Base-by-base conservation (phyloP, 1,284 basidiomycete genomes). In the Boletellus dicymbophilus region DNA sequence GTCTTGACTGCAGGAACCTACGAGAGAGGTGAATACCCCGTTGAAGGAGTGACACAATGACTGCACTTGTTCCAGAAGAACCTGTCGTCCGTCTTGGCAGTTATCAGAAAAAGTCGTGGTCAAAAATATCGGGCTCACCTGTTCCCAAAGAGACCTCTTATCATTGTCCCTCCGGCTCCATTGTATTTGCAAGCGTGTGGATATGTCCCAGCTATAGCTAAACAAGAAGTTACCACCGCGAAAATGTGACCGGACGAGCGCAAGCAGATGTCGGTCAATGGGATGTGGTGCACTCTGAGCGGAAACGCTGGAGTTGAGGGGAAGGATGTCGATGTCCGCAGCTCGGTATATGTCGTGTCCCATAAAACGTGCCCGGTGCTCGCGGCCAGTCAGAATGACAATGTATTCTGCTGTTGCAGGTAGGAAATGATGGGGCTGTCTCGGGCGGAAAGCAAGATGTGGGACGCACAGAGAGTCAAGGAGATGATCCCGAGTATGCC, bases 1-100 rank as follows among this genome's bases (percentile, higher is more conserved):
- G 68, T 56, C 82, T 80, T 21, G 80, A 77, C 52, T 93, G 89
- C 45, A 93, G 64, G 65, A 82, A 88, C 67, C 86, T 89, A 54
- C 38, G 43, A 37, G 13, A 16, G 34, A 6, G 10, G 33, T 57
- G 26, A 57, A 57, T 22, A 30, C 38, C 40, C 28, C 21, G 37
- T 37, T 37, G 15, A 26, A 49, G 26, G 38, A n/a, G 31, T 27
- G 34, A 21, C 34, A 48, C n/a, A 20, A 46, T 46, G 37, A 39
- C 47, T 66, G 58, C 30, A 78, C 81, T 86, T 90, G 72, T 99
- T 99, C 96, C 96, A 99, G 74, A 98, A 99, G 76, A 99, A 99
- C 56, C 96, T 82, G 63, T 97, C 93, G 61, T 99, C 96, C 27
- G 89, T 88, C 82, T 95, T 62, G 37, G 60, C 58, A 52, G 58